These are phyloP conservation scores for Diplodia intermedia DNA, from an alignment of 2,329 filamentous ascomycete genomes.

Conservation along the genomic window DNA sequence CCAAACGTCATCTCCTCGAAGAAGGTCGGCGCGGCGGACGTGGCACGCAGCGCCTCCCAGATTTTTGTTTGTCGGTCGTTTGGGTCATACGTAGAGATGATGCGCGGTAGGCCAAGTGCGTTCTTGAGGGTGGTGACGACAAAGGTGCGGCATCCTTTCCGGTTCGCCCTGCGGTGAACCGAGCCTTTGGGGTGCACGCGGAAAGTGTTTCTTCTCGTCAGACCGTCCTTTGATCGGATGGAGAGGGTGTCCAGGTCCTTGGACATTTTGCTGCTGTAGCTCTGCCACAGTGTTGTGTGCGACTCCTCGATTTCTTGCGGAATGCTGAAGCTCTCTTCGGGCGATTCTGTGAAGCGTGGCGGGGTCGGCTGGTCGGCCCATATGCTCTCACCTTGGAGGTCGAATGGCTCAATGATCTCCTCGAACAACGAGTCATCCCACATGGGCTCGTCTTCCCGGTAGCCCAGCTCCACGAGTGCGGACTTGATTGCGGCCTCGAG, in stretches of 20 bases:
- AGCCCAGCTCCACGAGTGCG: conserved; percentile 44
- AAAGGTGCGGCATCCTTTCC: conserved; percentile 47
- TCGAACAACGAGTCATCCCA: conserved; percentile 51
- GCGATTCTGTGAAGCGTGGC: conserved; percentile 40
- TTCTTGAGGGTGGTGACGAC: conserved; percentile 50
- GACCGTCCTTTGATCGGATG: conserved; percentile 33
- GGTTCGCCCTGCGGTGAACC: conserved; percentile 45
- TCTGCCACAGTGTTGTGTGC: conserved; percentile 13
- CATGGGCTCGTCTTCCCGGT: conserved; percentile 48
- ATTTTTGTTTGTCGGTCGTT: conserved; percentile 48
- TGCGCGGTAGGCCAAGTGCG: conserved; percentile 46
- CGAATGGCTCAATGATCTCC: conserved; percentile 40
- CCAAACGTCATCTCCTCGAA: conserved; percentile 43
- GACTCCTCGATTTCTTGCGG: neutral
- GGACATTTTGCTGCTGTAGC: conserved; percentile 26
- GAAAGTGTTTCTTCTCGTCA: conserved; percentile 36
- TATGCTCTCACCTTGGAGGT: conserved; percentile 44
- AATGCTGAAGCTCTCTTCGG: conserved; percentile 31
- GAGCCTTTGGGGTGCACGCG: conserved; percentile 44
- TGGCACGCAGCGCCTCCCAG: conserved; percentile 42
- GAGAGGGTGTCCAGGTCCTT: conserved; percentile 1
- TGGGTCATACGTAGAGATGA: conserved; percentile 49
- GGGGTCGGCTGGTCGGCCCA: conserved; percentile 43
- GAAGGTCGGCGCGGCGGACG: conserved; percentile 44
- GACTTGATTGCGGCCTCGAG: conserved; percentile 48